These are phyloP conservation scores for Acanthamoeba quina DNA, from an alignment of 208 protist genomes.

Conservation along the genomic window DNA sequence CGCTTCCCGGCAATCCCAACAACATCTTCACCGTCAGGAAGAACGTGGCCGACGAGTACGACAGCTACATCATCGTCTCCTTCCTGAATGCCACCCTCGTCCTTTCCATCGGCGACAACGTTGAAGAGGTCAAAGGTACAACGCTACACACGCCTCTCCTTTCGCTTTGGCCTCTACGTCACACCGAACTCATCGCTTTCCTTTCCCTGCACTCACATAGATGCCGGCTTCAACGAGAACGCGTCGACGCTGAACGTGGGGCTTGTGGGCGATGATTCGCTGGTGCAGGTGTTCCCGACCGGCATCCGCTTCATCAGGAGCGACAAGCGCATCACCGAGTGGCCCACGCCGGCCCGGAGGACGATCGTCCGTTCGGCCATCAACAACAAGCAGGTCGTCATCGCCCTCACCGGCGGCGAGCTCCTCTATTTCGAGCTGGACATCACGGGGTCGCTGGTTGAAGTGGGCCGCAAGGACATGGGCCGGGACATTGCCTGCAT, in stretches of 20 bases:
- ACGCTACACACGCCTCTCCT: not conserved
- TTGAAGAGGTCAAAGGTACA: constrained; percentile 89
- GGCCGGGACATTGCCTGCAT: constrained; percentile 87
- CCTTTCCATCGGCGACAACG: constrained; percentile 92
- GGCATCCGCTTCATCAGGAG: constrained; percentile 90
- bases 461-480: constrained; percentile 88
- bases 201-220: constrained; percentile 14
- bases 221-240: constrained; percentile 88
- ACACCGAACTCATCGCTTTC: not conserved
- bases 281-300: constrained; percentile 90
- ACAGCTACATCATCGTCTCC: constrained; percentile 95
- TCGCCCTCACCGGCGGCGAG: constrained; percentile 90
- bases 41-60: constrained; percentile 77
- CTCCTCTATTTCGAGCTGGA: constrained; percentile 96
- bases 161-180: not conserved
- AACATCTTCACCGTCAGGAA: constrained; percentile 87
- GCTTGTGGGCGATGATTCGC: constrained; percentile 88
- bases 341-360: constrained; percentile 86
- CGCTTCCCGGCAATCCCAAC: constrained; percentile 88
- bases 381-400: constrained; percentile 89
- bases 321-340: constrained; percentile 91
- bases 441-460: constrained; percentile 85
- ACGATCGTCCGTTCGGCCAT: constrained; percentile 81
- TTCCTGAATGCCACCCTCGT: constrained; percentile 94
- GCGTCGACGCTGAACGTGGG: constrained; percentile 83